Evolutionary conservation across 495 filamentous ascomycete species (phyloP).

Genomic region (Hypomontagnella monticulosa): DNA sequence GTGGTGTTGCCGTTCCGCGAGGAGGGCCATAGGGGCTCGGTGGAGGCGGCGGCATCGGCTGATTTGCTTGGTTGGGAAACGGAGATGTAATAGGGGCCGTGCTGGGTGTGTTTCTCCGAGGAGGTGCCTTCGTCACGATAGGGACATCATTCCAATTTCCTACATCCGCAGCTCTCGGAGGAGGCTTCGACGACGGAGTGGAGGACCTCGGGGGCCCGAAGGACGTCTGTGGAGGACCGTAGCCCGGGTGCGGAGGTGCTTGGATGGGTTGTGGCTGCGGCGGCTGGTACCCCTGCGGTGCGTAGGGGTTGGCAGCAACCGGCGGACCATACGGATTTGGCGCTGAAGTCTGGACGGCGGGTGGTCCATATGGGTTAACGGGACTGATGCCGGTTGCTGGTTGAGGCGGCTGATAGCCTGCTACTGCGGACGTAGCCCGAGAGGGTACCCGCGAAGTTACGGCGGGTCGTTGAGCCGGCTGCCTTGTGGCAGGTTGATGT

Average conservation of each 20-base stretch:
- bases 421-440: slow-evolving; percentile 22
- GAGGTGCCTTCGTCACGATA: slow-evolving; percentile 78
- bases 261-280: slow-evolving; percentile 41
- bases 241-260: slow-evolving; percentile 46
- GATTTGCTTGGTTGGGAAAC: slow-evolving; percentile 69
- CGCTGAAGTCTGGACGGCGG: slow-evolving; percentile 51
- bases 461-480: slow-evolving; percentile 38
- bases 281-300: slow-evolving; percentile 50
- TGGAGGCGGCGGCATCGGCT: slow-evolving; percentile 65
- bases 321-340: slow-evolving; percentile 72
- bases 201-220: slow-evolving; percentile 57
- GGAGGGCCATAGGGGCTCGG: slow-evolving; percentile 41
- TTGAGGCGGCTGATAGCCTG: slow-evolving; percentile 54
- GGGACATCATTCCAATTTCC: slow-evolving; percentile 96
- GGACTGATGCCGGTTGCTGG: slow-evolving; percentile 47
- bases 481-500: slow-evolving; percentile 45
- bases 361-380: slow-evolving; percentile 42
- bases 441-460: slow-evolving; percentile 26
- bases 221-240: slow-evolving; percentile 47
- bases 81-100: slow-evolving; percentile 68
- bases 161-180: slow-evolving; percentile 75
- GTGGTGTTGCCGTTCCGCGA: slow-evolving; percentile 39
- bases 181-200: slow-evolving; percentile 67
- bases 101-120: slow-evolving; percentile 76
- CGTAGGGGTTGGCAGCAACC: slow-evolving; percentile 46